Evolutionary conservation across 192 early-diverging fungal species (phyloP).

Genomic region (Backusella mclennaniae): DNA sequence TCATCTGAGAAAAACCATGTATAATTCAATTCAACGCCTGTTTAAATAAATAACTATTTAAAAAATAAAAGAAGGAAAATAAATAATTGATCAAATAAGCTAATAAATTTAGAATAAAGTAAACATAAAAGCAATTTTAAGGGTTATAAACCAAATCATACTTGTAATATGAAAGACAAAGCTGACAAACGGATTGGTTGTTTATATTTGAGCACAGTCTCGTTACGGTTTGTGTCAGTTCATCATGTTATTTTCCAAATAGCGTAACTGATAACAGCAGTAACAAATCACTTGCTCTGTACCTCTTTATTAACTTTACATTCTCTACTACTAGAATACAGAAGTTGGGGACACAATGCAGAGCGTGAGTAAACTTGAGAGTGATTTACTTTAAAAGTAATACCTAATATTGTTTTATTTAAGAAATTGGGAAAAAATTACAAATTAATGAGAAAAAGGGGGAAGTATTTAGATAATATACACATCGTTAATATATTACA

Average conservation of each 20-base stretch:
- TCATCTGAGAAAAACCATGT: neutral
- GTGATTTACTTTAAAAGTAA: too few relatives aligned
- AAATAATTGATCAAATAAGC: neutral
- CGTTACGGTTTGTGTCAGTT: neutral
- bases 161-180: neutral
- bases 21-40: neutral
- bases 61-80: neutral
- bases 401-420: neutral
- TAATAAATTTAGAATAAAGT: neutral
- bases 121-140: neutral
- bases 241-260: neutral
- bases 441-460: too few relatives aligned
- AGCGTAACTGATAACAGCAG: neutral
- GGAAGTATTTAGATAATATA: too few relatives aligned
- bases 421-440: too few relatives aligned
- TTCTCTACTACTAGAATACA: neutral
- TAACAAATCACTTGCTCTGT: neutral
- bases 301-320: neutral
- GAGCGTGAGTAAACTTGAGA: too few relatives aligned
- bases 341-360: too few relatives aligned
- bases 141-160: neutral
- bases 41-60: neutral
- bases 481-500: too few relatives aligned
- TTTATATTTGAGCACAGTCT: neutral
- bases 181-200: neutral